A percentile compares a stretch with the other conserved stretches of the same genome.
Conservation (phyloP, 805 yeast genomes). For the Ogataea chonburiensis region DNA sequence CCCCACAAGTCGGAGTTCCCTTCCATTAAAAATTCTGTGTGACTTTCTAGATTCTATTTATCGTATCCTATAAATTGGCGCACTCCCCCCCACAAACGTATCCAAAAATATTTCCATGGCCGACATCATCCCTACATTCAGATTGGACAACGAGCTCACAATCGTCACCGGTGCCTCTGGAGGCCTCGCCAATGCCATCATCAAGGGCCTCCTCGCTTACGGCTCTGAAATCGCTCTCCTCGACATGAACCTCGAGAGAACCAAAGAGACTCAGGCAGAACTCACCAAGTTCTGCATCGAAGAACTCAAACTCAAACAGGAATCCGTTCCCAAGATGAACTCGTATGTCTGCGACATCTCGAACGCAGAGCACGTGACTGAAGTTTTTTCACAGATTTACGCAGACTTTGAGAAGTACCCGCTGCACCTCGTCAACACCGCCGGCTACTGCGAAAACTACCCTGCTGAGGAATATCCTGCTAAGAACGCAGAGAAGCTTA, state of each 20-base stretch:
- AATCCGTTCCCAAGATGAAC: conserved; percentile 41
- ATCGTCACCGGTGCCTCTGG: conserved; percentile 83
- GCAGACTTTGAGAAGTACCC: conserved; percentile 61
- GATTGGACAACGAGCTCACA: conserved; percentile 70
- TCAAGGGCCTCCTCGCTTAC: conserved; percentile 68
- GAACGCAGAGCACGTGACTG: conserved; percentile 57
- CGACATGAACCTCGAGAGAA: conserved; percentile 62
- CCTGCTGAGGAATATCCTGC: conserved; percentile 79
- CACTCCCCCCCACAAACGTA: background rate
- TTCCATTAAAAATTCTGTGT: conserved; percentile 1
- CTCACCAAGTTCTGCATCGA: conserved; percentile 32
- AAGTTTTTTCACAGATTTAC: conserved; percentile 51
- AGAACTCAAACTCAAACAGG: conserved; percentile 28
- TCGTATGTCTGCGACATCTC: conserved; percentile 78
- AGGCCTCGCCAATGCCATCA: conserved; percentile 63
- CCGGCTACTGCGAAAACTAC: conserved; percentile 83
- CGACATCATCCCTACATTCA: conserved; percentile 54
- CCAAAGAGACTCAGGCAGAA: conserved; percentile 53
- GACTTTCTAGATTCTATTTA: conserved; percentile 4
- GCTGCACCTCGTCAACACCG: conserved; percentile 68
- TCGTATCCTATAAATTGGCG: conserved; percentile 2
- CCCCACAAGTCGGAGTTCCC: conserved; percentile 13
- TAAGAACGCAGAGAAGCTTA: conserved; percentile 60
- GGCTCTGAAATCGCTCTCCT: conserved; percentile 76
- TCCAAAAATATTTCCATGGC: conserved; percentile 18